A percentile compares a stretch with the other conserved stretches of the same genome.
phyloP scores from a whole-genome alignment of 176 grass and related monocot genomes.

The Oryza coarctata region DNA sequence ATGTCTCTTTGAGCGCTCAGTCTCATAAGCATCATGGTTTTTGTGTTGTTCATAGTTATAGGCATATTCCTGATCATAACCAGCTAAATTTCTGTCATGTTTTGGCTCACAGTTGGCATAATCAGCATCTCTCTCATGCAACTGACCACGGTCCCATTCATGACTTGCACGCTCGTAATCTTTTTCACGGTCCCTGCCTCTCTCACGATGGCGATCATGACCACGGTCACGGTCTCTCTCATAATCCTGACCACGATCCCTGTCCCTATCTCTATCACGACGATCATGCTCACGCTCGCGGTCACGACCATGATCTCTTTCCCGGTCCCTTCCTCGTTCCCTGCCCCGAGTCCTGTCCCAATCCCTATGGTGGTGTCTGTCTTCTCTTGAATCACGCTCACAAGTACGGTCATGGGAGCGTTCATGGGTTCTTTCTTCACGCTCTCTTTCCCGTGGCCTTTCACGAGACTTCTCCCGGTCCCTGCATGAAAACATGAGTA shows the following conservation, averaged over 20 bases:
- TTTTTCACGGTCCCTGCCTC: slow-evolving; percentile 58
- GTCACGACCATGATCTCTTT: slow-evolving; percentile 68
- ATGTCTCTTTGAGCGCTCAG: slow-evolving; percentile 43
- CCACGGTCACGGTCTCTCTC: slow-evolving; percentile 47
- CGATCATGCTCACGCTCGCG: slow-evolving; percentile 46
- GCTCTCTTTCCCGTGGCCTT: slow-evolving; percentile 43
- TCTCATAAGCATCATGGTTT: slow-evolving; percentile 42
- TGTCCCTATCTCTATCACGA: slow-evolving; percentile 61
- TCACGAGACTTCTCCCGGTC: slow-evolving; percentile 75
- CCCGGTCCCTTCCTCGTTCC: slow-evolving; percentile 53
- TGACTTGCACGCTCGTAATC: slow-evolving; percentile 54
- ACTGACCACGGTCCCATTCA: slow-evolving; percentile 52
- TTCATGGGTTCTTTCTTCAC: slow-evolving; percentile 55
- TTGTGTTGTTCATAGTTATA: slow-evolving; percentile 55
- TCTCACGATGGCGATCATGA: slow-evolving; percentile 66
- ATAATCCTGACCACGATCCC: slow-evolving; percentile 62
- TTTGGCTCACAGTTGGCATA: slow-evolving; percentile 54
- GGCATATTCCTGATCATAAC: slow-evolving; percentile 49
- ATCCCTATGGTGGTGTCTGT: slow-evolving; percentile 64
- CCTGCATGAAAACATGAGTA: slow-evolving; percentile 26
- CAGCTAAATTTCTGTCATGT: slow-evolving; percentile 54
- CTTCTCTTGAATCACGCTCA: slow-evolving; percentile 66
- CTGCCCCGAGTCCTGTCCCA: slow-evolving; percentile 55
- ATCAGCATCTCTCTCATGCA: slow-evolving; percentile 51
- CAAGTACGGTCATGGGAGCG: slow-evolving; percentile 57